A percentile compares a stretch with the other conserved stretches of the same genome.
Evolutionary conservation across 129 eudicot species (phyloP).

Genomic region (Artemisia argyi): DNA sequence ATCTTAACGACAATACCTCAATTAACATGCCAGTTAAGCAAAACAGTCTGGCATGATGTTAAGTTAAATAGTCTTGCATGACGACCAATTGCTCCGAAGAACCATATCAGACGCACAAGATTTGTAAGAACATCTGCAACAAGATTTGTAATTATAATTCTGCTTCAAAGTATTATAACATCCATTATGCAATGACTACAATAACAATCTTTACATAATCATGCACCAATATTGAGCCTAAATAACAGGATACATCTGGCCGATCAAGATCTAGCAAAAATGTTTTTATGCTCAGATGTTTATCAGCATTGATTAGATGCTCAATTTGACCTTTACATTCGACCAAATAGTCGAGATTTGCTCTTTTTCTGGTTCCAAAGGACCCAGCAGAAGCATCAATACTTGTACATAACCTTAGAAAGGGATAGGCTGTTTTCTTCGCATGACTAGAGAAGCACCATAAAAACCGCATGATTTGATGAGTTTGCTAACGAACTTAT

Average conservation of each 20-base stretch:
- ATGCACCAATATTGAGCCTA: not conserved
- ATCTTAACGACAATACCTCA: too few species aligned
- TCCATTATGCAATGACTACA: not conserved
- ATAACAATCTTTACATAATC: not conserved
- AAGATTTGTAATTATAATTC: too few species aligned
- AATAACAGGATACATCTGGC: not conserved
- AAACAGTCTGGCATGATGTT: too few species aligned
- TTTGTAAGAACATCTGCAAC: too few species aligned
- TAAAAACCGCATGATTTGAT: not conserved
- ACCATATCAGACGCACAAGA: too few species aligned
- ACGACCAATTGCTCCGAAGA: too few species aligned
- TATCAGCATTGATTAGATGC: not conserved
- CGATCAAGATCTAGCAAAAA: not conserved
- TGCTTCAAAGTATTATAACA: not conserved
- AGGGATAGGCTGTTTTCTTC: not conserved
- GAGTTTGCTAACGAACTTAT: conserved; percentile 14
- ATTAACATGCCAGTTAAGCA: too few species aligned
- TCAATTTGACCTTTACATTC: not conserved
- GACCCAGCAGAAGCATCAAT: too few species aligned
- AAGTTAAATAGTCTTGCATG: too few species aligned
- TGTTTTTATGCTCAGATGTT: not conserved
- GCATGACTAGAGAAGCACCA: not conserved
- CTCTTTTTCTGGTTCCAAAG: too few species aligned
- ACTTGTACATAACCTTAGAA: not conserved
- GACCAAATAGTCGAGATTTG: not conserved